Evolutionary conservation across 2,329 filamentous ascomycete genomes (phyloP).

Genomic region (Rutstroemia sp.): DNA sequence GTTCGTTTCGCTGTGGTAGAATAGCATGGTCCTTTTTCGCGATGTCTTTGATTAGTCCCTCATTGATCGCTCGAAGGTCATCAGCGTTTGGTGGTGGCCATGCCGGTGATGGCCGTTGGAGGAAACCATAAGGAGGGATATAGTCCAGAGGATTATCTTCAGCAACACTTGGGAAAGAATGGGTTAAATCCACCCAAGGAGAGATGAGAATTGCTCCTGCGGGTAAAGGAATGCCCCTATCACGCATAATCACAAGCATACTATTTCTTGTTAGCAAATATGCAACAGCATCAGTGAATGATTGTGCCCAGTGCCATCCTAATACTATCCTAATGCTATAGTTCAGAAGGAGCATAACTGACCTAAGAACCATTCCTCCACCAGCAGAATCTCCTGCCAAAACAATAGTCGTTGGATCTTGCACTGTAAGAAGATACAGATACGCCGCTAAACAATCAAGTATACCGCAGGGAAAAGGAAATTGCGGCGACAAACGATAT

Average conservation of each 20-base stretch:
- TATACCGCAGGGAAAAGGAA: slow-evolving; percentile 88
- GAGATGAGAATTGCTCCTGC: slow-evolving; percentile 87
- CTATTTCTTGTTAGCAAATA: slow-evolving; percentile 27
- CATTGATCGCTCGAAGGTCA: slow-evolving; percentile 48
- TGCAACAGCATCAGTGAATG: not conserved
- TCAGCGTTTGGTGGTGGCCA: slow-evolving; percentile 89
- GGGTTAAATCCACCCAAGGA: slow-evolving; percentile 92
- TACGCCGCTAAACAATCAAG: slow-evolving; percentile 88
- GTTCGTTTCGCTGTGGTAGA: slow-evolving; percentile 28
- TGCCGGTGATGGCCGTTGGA: slow-evolving; percentile 79
- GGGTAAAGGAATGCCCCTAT: slow-evolving; percentile 75
- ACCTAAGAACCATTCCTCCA: slow-evolving; percentile 75
- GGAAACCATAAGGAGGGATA: slow-evolving; percentile 79
- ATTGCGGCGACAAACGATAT: slow-evolving; percentile 87
- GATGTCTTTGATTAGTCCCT: slow-evolving; percentile 42
- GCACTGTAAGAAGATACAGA: slow-evolving; percentile 67
- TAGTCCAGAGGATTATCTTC: slow-evolving; percentile 72
- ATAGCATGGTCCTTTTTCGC: slow-evolving; percentile 34
- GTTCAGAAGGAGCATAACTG: slow-evolving; percentile 14
- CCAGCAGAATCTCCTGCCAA: slow-evolving; percentile 91
- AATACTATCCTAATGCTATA: not conserved
- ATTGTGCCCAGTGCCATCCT: no score
- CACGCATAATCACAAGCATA: slow-evolving; percentile 72
- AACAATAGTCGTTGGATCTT: slow-evolving; percentile 75
- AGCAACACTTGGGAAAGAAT: slow-evolving; percentile 88